These are phyloP conservation scores for Phyllosticta citribraziliensis DNA, from an alignment of 2,329 filamentous ascomycete species.

Conservation along the genomic window DNA sequence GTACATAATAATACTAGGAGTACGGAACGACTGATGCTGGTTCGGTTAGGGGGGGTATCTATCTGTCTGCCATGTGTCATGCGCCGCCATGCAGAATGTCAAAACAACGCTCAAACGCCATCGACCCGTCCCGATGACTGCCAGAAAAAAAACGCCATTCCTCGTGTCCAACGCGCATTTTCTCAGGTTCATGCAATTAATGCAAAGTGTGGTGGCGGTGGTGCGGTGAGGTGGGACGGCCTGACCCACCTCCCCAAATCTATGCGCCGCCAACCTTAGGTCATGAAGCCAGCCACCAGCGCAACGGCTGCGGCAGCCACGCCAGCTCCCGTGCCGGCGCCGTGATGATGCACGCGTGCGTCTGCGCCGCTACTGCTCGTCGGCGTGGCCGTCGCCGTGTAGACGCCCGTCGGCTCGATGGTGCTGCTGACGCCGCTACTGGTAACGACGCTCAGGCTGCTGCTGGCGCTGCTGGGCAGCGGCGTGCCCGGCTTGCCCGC, in stretches of 20 bases:
- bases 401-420: constrained; percentile 12
- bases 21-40: neutral
- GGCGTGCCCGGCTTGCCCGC: constrained; percentile 9
- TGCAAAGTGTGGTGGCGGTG: no score
- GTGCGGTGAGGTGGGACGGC: neutral
- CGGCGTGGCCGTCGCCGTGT: constrained; percentile 11
- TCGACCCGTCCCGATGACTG: neutral
- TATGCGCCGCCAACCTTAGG: neutral
- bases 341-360: neutral
- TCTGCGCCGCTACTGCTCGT: neutral
- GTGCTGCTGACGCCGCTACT: neutral
- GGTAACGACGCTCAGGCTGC: neutral
- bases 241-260: no score
- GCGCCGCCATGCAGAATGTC: neutral
- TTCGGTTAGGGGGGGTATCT: neutral
- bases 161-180: neutral
- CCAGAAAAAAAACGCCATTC: neutral
- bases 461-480: neutral
- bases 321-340: constrained; percentile 1
- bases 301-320: neutral
- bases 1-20: neutral
- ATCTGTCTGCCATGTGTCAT: neutral
- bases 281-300: neutral
- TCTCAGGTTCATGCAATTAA: no score
- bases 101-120: neutral